Base-by-base conservation (phyloP, 257 asterid species). In the Ajuga chamaepitys region DNA sequence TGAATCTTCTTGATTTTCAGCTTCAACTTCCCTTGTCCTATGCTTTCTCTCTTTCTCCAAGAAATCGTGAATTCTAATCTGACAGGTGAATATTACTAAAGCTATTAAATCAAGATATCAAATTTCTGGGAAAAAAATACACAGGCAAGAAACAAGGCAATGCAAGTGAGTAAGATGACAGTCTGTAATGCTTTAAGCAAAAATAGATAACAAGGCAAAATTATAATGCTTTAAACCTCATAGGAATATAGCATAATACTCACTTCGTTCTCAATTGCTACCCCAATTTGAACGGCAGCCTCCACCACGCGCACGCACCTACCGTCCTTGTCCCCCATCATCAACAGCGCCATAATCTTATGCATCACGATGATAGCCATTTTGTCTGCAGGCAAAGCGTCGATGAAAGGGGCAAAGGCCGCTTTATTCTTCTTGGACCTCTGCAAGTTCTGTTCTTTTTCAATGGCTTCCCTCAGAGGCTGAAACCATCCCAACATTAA, bases 331-430 rank as follows among this genome's bases (percentile, higher is more conserved):
- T 86, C 97, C 25, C 94, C 93, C 95, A 83, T 84, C 98, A 93
- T 89, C 84, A 93, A 61, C 72, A 89, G 73, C 62, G 83, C 95
- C 98, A 93, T 89, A 20, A 93, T 61, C 70, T 86, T 89, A 75
- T 93, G 98, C 97, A 93, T 85, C 74, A 93, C 98, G 59, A 93
- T 93, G 2, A 93, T 88, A 17, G 98, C 97, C 84, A 93, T 82
- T 71, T 89, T 93, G 53, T 89, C 98, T 9, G 98, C 95, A 0
- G 98, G 96, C 69, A 93, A 75, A 2, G 86, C 73, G 38, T 85
- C 88, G 40, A 93, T 72, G 63, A 50, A 75, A 7, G 97, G 98
- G 3, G 97, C 82, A 67, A 74, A 85, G 34, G 96, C 98, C 6
- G 63, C 74, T 70, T 76, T 85, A 26, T 81, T 73, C 80, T 89